Conservation (phyloP, 2,329 filamentous ascomycete genomes). For the Paecilomyces niveus region DNA sequence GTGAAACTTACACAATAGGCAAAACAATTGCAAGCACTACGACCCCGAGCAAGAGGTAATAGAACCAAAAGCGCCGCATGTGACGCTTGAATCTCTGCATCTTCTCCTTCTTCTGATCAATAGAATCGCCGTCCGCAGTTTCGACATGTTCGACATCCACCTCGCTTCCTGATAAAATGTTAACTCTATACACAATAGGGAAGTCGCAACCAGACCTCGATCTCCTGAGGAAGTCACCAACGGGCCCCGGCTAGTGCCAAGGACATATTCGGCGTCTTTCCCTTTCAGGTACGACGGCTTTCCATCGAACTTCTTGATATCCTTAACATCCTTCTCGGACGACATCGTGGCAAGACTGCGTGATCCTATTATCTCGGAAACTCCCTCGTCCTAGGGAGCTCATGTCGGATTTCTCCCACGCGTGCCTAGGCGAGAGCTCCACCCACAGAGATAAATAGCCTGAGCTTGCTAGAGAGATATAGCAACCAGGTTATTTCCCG, state of each 20-base stretch:
- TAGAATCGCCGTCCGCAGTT: conserved; percentile 16
- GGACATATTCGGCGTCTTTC: conserved; percentile 21
- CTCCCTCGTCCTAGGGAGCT: too few relatives aligned
- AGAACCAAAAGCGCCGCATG: conserved; percentile 34
- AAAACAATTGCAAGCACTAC: conserved; percentile 33
- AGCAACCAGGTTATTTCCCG: not conserved
- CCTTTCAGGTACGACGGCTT: conserved; percentile 18
- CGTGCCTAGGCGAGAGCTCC: too few relatives aligned
- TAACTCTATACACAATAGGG: not conserved
- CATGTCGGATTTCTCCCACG: too few relatives aligned
- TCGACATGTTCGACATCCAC: conserved; percentile 20
- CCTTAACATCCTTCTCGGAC: not conserved
- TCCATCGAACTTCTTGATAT: conserved; percentile 17
- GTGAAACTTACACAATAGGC: conserved; percentile 29
- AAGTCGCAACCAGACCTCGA: not conserved
- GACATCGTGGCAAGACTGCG: not conserved
- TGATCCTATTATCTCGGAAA: not conserved
- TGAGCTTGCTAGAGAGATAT: too few relatives aligned
- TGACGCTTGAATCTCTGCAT: conserved; percentile 25
- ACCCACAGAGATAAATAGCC: too few relatives aligned
- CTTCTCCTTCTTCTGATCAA: conserved; percentile 11
- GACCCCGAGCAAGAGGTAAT: conserved; percentile 25
- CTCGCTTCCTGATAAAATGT: conserved; percentile 5
- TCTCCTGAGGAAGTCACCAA: conserved; percentile 3
- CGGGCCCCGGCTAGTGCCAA: conserved; percentile 26